These are phyloP conservation scores for Schoenoplectus triqueter DNA, from an alignment of 202 grass and related monocot species.

Conservation along the genomic window DNA sequence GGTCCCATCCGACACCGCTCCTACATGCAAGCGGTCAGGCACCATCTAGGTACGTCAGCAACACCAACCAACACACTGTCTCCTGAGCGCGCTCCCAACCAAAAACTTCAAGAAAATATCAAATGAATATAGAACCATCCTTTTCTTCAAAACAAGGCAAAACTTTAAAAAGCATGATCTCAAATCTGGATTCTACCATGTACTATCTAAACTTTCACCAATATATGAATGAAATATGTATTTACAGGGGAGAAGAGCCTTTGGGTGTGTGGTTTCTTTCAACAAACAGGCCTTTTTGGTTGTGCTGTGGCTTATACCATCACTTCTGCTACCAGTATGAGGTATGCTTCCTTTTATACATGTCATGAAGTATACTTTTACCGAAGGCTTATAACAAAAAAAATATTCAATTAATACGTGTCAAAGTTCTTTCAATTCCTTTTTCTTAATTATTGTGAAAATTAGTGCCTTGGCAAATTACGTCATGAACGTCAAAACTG, in stretches of 20 bases:
- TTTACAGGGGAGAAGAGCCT: conserved; percentile 53
- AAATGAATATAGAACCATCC: background rate
- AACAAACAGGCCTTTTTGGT: conserved; percentile 56
- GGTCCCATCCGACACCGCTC: conserved; percentile 63
- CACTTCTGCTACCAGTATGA: conserved; percentile 57
- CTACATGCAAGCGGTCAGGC: conserved; percentile 68
- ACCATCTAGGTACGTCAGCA: conserved; percentile 70
- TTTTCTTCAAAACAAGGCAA: background rate
- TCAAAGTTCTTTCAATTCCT: background rate
- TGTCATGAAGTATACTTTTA: background rate
- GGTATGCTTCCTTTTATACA: conserved; percentile 22
- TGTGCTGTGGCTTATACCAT: conserved; percentile 57
- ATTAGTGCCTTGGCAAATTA: background rate
- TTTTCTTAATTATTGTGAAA: background rate
- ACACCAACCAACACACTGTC: background rate
- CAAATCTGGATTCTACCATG: background rate
- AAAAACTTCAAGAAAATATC: background rate
- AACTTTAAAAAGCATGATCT: background rate
- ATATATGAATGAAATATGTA: background rate
- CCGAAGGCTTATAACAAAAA: background rate
- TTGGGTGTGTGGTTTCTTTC: conserved; percentile 48
- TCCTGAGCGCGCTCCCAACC: too few relatives aligned
- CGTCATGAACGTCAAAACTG: background rate
- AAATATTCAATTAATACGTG: background rate
- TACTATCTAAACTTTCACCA: background rate